phyloP scores from a whole-genome alignment of 495 filamentous ascomycete genomes.

The Tuber magnatum region DNA sequence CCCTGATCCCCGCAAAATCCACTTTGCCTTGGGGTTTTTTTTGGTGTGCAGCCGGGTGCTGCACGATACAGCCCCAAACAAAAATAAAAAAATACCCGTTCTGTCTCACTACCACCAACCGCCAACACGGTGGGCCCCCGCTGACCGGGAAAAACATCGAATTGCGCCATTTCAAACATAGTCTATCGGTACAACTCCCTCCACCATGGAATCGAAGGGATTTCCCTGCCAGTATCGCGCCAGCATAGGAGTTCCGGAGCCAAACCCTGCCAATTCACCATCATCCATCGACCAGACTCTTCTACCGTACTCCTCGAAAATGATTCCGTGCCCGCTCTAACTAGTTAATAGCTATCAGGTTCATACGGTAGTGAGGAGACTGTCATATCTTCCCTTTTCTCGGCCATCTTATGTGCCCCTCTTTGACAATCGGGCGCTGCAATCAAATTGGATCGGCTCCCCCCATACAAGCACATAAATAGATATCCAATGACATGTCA shows the following conservation, averaged over 20 bases:
- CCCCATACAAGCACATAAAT: not conserved
- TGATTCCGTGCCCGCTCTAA: not conserved
- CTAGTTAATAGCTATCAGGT: not conserved
- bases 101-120: not conserved
- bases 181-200: not conserved
- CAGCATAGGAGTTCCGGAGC: not conserved
- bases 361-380: not conserved
- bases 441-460: not conserved
- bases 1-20: not conserved
- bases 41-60: not conserved
- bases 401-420: not conserved
- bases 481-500: not conserved
- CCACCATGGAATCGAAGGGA: not conserved
- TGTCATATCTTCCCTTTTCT: not conserved
- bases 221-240: not conserved
- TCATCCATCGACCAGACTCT: not conserved
- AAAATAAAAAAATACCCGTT: not conserved
- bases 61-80: not conserved
- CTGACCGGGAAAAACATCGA: not conserved
- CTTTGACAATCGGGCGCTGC: not conserved
- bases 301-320: not conserved
- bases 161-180: not conserved
- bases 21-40: not conserved
- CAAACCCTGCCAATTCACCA: not conserved
- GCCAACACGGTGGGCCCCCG: not conserved